Conservation (phyloP, 495 filamentous ascomycete genomes). For the Penicillium paxilli region DNA sequence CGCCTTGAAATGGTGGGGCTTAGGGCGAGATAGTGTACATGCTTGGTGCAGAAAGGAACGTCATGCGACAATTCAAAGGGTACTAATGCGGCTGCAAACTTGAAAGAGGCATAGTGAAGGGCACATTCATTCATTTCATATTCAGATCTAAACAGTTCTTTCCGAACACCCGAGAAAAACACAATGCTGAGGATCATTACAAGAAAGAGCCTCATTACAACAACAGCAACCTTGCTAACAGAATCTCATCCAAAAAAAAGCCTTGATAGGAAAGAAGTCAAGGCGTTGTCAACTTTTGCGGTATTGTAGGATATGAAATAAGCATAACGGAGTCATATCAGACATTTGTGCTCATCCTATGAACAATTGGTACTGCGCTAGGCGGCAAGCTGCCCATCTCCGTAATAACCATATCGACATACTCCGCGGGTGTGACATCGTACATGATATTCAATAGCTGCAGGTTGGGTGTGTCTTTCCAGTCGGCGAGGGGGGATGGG, state of each 20-base stretch:
- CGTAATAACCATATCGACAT: conserved; percentile 84
- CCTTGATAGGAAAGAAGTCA: background rate
- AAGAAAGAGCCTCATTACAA: background rate
- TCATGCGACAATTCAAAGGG: background rate
- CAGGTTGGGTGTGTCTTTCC: conserved; percentile 61
- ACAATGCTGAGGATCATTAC: background rate
- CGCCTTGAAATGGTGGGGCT: background rate
- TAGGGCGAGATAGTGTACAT: no score
- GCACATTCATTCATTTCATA: background rate
- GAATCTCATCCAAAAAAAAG: background rate
- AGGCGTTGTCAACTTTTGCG: conserved; percentile 1
- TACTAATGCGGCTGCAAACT: no score
- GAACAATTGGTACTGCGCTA: conserved; percentile 66
- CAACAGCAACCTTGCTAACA: background rate
- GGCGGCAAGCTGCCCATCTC: conserved; percentile 88
- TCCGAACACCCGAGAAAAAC: background rate
- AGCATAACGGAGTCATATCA: conserved; percentile 13
- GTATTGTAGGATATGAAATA: background rate
- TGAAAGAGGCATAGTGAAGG: no score
- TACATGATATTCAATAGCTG: conserved; percentile 85
- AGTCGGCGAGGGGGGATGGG: conserved; percentile 50
- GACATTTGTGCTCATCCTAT: conserved; percentile 50
- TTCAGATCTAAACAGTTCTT: conserved; percentile 1
- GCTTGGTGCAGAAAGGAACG: background rate
- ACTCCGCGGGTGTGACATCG: conserved; percentile 90